These are phyloP conservation scores for Chaetomiaceae sp. DNA, from an alignment of 2,329 filamentous ascomycete species.

Conservation along the genomic window DNA sequence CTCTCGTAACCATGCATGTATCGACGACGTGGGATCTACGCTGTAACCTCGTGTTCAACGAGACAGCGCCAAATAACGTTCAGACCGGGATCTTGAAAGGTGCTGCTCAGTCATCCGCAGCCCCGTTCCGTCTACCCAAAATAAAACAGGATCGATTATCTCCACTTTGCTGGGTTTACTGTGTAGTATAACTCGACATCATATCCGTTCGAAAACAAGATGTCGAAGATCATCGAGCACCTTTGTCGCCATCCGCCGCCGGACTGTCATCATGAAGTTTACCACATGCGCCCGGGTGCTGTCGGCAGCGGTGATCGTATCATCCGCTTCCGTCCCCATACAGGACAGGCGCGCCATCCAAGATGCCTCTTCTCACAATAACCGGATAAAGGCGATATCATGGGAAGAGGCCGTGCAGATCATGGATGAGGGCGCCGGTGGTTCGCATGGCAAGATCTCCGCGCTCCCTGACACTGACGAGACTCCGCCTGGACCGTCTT, in stretches of 20 bases:
- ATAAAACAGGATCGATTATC: background rate
- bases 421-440: background rate
- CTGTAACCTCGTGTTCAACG: too few species aligned
- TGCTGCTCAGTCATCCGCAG: background rate
- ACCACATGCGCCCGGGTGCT: background rate
- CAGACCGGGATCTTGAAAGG: too few species aligned
- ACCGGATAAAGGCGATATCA: background rate
- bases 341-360: background rate
- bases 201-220: background rate
- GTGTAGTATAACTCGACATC: background rate
- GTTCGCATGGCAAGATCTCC: background rate
- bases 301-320: background rate
- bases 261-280: background rate
- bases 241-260: background rate
- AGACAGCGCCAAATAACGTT: too few species aligned
- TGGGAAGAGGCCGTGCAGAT: constrained; percentile 4
- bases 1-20: too few species aligned
- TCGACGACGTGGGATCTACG: too few species aligned
- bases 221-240: background rate
- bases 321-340: background rate
- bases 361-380: background rate
- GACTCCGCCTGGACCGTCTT: background rate
- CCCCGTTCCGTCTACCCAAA: background rate
- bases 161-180: too few species aligned
- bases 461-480: background rate